Evolutionary conservation across 139 green algal genomes (phyloP).

Genomic region (Desmodesmus armatus): DNA sequence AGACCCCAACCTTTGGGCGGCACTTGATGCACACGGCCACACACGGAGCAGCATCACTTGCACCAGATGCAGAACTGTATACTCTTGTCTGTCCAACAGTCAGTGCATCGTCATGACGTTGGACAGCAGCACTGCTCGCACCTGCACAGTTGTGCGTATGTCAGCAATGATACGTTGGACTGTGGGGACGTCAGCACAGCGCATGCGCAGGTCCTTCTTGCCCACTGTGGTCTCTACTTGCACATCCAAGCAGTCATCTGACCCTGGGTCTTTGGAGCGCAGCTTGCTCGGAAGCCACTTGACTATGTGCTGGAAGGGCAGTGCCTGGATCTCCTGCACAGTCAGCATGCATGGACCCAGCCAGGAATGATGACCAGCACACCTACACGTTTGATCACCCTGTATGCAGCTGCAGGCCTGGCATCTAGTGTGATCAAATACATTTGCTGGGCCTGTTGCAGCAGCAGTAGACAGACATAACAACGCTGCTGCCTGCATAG

Average conservation of each 20-base stretch:
- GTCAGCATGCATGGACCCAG: slow-evolving; percentile 19
- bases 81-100: too few species aligned
- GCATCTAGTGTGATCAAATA: too few species aligned
- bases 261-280: slow-evolving; percentile 64
- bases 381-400: too few species aligned
- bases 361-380: too few species aligned
- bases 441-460: too few species aligned
- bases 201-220: slow-evolving; percentile 69
- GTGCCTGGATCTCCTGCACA: slow-evolving; percentile 64
- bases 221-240: slow-evolving; percentile 69
- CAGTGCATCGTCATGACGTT: too few species aligned
- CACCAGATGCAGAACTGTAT: not conserved
- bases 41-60: not conserved
- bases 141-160: slow-evolving; percentile 60
- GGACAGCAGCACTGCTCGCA: slow-evolving; percentile 15
- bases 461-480: too few species aligned
- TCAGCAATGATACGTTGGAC: slow-evolving; percentile 62
- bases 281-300: slow-evolving; percentile 74
- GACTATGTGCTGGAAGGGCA: slow-evolving; percentile 68
- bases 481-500: too few species aligned
- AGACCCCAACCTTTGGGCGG: not conserved
- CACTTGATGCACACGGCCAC: not conserved
- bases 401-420: too few species aligned
- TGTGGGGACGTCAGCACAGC: slow-evolving; percentile 40
- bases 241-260: slow-evolving; percentile 67